Evolutionary conservation across 805 yeast genomes (phyloP), one percentile per base, ranked within the genome.

Genomic region (Metahyphopichia silvanorum): DNA sequence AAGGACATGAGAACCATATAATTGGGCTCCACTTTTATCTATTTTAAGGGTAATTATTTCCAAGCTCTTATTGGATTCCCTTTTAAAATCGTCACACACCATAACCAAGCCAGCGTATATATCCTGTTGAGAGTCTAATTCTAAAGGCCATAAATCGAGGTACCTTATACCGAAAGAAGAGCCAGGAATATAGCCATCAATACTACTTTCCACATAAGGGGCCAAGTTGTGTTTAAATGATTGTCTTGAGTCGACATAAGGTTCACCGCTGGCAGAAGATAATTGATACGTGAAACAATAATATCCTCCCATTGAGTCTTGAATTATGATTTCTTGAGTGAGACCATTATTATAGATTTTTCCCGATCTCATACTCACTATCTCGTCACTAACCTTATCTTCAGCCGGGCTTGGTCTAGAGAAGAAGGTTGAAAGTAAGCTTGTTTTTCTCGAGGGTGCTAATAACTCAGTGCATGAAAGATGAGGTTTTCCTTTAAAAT

Each of bases 1-100:
- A 18, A 84, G 57, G 44, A 80, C 69, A 56, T 84, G 86, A 1
- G 86, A 76, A 0, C 89, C 83, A 31, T 71, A 69, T 2, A 82
- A 61, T 22, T 71, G 55, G 5, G 77, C 71, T 6, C 77, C 79
- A 12, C 74, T 67, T 2, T 63, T 51, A 31, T 74, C 71, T 34
- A 75, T 59, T 35, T 71, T 62, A 15, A 82, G 49, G 3, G 86
- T 77, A 37, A 74, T 71, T 29, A 82, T 51, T 17, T 82, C 69
- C 35, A 63, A 49, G 44, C 64, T 35, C 54, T 60, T 42, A 51
- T 41, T 30, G 13, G 34, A 37, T 22, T 32, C 18, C 11, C 36
- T 28, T n/a, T 31, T 14, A 29, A 37, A 27, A 6, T 39, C 28
- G 19, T 47, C 53, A 10, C 37, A 46, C 14, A 55, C 40, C 20